phyloP scores from a whole-genome alignment of 495 filamentous ascomycete species.

The Gamarada debralockiae region DNA sequence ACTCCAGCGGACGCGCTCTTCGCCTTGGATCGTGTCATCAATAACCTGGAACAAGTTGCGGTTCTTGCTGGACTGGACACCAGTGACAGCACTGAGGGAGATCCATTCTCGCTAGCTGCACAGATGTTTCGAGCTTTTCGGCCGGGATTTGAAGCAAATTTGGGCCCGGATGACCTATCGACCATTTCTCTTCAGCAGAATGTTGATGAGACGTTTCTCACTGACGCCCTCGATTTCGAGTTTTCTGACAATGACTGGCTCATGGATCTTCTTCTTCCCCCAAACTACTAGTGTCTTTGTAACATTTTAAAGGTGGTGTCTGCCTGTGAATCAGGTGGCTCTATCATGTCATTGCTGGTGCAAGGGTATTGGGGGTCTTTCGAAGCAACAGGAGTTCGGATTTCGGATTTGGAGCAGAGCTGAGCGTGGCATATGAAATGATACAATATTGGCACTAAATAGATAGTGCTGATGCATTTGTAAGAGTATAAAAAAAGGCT shows the following conservation, averaged over 20 bases:
- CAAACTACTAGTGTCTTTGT: too few species aligned
- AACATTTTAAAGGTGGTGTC: too few species aligned
- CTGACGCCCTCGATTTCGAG: background rate
- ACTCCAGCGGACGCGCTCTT: background rate
- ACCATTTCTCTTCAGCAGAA: background rate
- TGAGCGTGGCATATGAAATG: too few species aligned
- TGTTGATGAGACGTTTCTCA: background rate
- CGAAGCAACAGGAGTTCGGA: too few species aligned
- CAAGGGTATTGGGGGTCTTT: too few species aligned
- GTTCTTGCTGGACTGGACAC: background rate
- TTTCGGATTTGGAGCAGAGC: too few species aligned
- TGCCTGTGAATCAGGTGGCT: too few species aligned
- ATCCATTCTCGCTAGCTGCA: background rate
- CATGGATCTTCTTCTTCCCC: conserved; percentile 4
- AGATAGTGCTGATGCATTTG: too few species aligned
- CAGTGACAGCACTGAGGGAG: background rate
- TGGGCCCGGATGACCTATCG: background rate
- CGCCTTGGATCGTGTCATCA: background rate
- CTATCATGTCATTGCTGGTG: too few species aligned
- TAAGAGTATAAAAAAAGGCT: too few species aligned
- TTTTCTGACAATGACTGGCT: conserved; percentile 3
- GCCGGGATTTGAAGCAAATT: background rate
- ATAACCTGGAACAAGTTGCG: background rate
- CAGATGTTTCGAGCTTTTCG: background rate
- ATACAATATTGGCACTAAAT: too few species aligned